Evolutionary conservation across 345 rosid genomes (phyloP).

Genomic region (Viola odorata): DNA sequence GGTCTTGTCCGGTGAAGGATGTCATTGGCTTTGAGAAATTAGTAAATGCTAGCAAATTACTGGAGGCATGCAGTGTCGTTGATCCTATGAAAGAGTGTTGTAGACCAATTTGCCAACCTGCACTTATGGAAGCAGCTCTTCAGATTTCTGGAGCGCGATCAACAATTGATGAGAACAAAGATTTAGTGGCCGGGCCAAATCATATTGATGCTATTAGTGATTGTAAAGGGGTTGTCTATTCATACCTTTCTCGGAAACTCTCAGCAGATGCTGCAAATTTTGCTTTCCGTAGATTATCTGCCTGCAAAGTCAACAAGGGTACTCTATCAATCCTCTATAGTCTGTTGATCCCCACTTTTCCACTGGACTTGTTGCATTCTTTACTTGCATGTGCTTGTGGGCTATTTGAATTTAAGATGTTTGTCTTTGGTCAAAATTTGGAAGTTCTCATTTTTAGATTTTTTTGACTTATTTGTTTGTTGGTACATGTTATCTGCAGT

Average conservation of each 20-base stretch:
- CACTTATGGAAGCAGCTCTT: conserved; percentile 79
- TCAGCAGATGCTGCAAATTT: conserved; percentile 53
- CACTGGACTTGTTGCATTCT: not conserved
- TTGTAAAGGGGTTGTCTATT: conserved; percentile 78
- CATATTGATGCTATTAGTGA: conserved; percentile 51
- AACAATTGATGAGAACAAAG: conserved; percentile 40
- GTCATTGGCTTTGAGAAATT: conserved; percentile 52
- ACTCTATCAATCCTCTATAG: conserved; percentile 8
- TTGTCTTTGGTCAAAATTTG: not conserved
- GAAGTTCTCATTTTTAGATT: not conserved
- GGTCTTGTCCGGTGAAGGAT: conserved; percentile 81
- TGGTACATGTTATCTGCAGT: conserved; percentile 37
- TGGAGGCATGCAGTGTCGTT: conserved; percentile 71
- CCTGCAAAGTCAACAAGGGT: conserved; percentile 97
- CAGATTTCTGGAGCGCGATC: conserved; percentile 56
- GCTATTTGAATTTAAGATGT: not conserved
- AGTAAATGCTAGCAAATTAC: conserved; percentile 70
- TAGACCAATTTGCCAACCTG: conserved; percentile 81
- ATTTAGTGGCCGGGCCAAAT: conserved; percentile 39
- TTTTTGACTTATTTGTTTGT: not conserved
- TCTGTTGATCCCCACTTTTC: not conserved
- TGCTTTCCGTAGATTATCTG: conserved; percentile 71
- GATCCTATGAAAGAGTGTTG: conserved; percentile 95
- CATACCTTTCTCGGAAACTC: conserved; percentile 75
- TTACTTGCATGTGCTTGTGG: not conserved